Conservation (phyloP, 1,139 yeast genomes). For the Yamadazyma friedrichii region DNA sequence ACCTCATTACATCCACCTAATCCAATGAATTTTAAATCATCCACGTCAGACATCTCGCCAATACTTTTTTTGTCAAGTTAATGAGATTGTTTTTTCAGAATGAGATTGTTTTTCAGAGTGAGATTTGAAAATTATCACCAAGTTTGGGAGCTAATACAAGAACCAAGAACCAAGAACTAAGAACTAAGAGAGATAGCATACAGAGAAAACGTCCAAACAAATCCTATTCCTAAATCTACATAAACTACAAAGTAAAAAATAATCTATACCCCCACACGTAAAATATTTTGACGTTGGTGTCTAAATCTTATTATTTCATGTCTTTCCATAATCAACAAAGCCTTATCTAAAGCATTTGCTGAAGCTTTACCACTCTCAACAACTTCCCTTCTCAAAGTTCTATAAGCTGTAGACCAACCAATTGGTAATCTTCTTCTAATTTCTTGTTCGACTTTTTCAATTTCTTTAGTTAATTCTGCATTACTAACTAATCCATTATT, state of each 20-base stretch:
- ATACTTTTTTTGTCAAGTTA: not conserved
- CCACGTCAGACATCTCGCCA: conserved; percentile 18
- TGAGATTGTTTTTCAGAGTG: not conserved
- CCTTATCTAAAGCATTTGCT: conserved; percentile 77
- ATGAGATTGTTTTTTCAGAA: not conserved
- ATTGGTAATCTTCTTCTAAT: conserved; percentile 89
- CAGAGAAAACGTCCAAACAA: not conserved
- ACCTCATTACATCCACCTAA: conserved; percentile 99
- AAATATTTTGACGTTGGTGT: conserved; percentile 83
- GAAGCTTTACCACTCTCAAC: conserved; percentile 69
- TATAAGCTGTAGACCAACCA: conserved; percentile 94
- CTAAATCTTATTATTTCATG: conserved; percentile 85
- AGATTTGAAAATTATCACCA: not conserved
- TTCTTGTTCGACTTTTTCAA: conserved; percentile 77
- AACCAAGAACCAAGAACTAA: too few species aligned
- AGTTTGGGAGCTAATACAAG: too few species aligned
- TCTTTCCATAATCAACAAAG: conserved; percentile 77
- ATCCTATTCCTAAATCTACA: not conserved
- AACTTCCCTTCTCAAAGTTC: conserved; percentile 80
- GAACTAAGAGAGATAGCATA: not conserved
- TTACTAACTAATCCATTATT: conserved; percentile 43
- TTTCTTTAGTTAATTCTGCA: conserved; percentile 63
- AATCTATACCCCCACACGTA: conserved; percentile 73
- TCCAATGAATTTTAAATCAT: conserved; percentile 72
- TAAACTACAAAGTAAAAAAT: not conserved